Evolutionary conservation across 2,329 filamentous ascomycete genomes (phyloP).

Genomic region (Pyrenophora seminiperda): DNA sequence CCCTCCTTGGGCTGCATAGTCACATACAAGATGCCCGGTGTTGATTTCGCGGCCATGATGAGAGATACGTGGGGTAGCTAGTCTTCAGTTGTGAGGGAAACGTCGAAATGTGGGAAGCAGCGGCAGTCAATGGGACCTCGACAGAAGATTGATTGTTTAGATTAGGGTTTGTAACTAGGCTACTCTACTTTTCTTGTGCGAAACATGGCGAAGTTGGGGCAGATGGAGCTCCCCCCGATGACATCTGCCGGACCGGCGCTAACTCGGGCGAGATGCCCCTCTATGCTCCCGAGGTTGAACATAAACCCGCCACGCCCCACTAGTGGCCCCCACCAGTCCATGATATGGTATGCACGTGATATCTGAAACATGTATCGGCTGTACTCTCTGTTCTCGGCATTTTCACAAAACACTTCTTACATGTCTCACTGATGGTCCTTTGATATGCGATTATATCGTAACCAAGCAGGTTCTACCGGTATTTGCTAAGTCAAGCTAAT

Average conservation of each 20-base stretch:
- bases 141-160: not conserved
- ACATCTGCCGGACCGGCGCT: slow-evolving; percentile 40
- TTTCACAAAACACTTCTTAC: not conserved
- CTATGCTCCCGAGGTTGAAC: slow-evolving; percentile 35
- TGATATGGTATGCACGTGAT: slow-evolving; percentile 2
- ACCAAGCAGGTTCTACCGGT: no score
- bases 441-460: no score
- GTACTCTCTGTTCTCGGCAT: no score
- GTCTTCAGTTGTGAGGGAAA: not conserved
- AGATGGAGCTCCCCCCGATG: slow-evolving; percentile 33
- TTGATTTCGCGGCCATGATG: slow-evolving; percentile 51
- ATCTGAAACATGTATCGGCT: not conserved
- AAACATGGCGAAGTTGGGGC: slow-evolving; percentile 13
- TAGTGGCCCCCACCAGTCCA: slow-evolving; percentile 4
- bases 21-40: slow-evolving; percentile 77
- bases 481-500: slow-evolving; percentile 57
- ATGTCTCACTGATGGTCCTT: not conserved
- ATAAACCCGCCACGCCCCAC: slow-evolving; percentile 9
- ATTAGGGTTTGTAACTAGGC: slow-evolving; percentile 5
- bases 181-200: slow-evolving; percentile 1
- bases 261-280: slow-evolving; percentile 26
- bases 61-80: slow-evolving; percentile 2
- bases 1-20: slow-evolving; percentile 79
- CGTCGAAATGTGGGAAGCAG: not conserved
- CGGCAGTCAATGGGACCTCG: not conserved